Evolutionary conservation across 2,329 filamentous ascomycete genomes (phyloP).

Genomic region (Albophoma yamanashiensis): DNA sequence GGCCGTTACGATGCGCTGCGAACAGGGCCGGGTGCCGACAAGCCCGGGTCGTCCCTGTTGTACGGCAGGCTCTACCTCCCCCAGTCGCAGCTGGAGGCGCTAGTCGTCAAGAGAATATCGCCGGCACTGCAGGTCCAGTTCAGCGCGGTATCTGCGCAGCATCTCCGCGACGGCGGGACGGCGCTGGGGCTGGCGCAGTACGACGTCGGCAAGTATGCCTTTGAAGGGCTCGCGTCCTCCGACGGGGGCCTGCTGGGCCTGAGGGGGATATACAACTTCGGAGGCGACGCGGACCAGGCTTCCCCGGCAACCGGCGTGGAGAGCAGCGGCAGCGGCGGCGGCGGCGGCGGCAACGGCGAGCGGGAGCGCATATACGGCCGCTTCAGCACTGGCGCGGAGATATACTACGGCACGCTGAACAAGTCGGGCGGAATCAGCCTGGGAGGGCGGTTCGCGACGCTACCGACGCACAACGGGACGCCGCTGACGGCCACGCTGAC

Average conservation of each 20-base stretch:
- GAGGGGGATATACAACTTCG: slow-evolving; percentile 90
- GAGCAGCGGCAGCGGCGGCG: slow-evolving; percentile 10
- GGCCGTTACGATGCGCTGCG: slow-evolving; percentile 5
- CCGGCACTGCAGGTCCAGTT: slow-evolving; percentile 71
- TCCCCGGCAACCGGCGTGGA: slow-evolving; percentile 8
- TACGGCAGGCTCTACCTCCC: slow-evolving; percentile 77
- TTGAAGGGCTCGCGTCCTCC: slow-evolving; percentile 85
- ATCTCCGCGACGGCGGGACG: slow-evolving; percentile 65
- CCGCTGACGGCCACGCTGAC: slow-evolving; percentile 91
- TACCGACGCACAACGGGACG: slow-evolving; percentile 71
- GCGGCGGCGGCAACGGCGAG: slow-evolving; percentile 22
- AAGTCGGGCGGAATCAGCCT: slow-evolving; percentile 88
- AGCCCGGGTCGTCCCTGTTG: slow-evolving; percentile 44
- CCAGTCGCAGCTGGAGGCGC: slow-evolving; percentile 72
- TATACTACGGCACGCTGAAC: slow-evolving; percentile 92
- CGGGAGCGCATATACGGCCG: slow-evolving; percentile 62
- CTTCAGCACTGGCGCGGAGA: slow-evolving; percentile 82
- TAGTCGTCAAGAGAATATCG: slow-evolving; percentile 70
- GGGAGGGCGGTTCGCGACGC: slow-evolving; percentile 78
- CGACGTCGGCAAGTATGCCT: slow-evolving; percentile 75
- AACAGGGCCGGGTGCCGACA: slow-evolving; percentile 3
- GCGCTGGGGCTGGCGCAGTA: slow-evolving; percentile 66
- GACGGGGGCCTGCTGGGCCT: slow-evolving; percentile 84
- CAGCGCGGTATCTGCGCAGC: slow-evolving; percentile 64
- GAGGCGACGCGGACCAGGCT: slow-evolving; percentile 47